phyloP scores from a whole-genome alignment of 805 yeast genomes.

The Yueomyces sinensis region DNA sequence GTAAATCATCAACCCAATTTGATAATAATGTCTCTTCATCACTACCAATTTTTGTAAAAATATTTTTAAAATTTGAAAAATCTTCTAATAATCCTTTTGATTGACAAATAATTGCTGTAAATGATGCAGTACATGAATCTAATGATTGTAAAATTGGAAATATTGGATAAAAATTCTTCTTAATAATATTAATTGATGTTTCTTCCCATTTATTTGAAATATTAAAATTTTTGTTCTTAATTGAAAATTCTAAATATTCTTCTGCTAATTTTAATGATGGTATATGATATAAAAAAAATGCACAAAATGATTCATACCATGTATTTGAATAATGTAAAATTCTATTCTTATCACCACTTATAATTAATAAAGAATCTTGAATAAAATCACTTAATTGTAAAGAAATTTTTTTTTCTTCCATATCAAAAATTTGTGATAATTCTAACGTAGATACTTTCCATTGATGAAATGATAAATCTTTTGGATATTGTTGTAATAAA shows the following conservation, averaged over 20 bases:
- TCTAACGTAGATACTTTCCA: slow-evolving; percentile 26
- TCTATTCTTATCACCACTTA: slow-evolving; percentile 29
- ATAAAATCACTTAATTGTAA: slow-evolving; percentile 20
- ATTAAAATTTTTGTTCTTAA: slow-evolving; percentile 25
- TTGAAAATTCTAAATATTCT: slow-evolving; percentile 29
- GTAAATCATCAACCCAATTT: slow-evolving; percentile 1
- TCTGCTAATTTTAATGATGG: slow-evolving; percentile 33
- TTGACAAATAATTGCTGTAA: slow-evolving; percentile 46
- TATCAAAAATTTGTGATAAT: slow-evolving; percentile 13
- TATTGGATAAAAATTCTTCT: slow-evolving; percentile 42
- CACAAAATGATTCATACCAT: slow-evolving; percentile 59
- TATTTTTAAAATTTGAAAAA: slow-evolving; percentile 16
- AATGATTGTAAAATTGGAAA: slow-evolving; percentile 45
- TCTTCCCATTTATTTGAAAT: slow-evolving; percentile 37
- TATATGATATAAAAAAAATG: slow-evolving; percentile 46
- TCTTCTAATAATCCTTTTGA: slow-evolving; percentile 44
- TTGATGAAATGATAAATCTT: slow-evolving; percentile 22
- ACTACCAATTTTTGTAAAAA: slow-evolving; percentile 9
- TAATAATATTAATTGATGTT: slow-evolving; percentile 41
- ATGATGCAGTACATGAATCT: slow-evolving; percentile 53
- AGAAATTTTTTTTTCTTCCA: slow-evolving; percentile 10
- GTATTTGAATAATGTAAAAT: slow-evolving; percentile 38
- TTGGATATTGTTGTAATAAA: slow-evolving; percentile 26
- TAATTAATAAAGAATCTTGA: slow-evolving; percentile 21
- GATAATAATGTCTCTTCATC: slow-evolving; percentile 21